phyloP scores from a whole-genome alignment of 2,329 filamentous ascomycete genomes.

The Aspergillus sergii region DNA sequence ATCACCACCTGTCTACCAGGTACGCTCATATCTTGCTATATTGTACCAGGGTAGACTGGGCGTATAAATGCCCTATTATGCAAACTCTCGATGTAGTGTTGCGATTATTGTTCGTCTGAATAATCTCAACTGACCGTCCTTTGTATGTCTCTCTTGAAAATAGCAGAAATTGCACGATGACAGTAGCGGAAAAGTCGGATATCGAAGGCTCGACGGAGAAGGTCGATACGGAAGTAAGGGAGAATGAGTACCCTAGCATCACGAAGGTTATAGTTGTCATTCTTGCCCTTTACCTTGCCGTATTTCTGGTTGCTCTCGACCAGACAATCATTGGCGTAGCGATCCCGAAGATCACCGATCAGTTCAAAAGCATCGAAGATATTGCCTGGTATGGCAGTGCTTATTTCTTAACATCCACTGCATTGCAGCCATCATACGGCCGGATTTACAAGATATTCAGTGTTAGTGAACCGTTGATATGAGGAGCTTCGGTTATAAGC shows the following conservation, averaged over 20 bases:
- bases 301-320: conserved; percentile 30
- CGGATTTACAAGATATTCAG: conserved; percentile 58
- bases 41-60: not conserved
- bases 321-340: conserved; percentile 37
- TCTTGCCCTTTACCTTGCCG: conserved; percentile 27
- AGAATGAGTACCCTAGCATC: conserved; percentile 22
- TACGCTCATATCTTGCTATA: not conserved
- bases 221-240: not conserved
- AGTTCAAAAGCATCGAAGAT: conserved; percentile 46
- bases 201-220: not conserved
- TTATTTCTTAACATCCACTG: conserved; percentile 24
- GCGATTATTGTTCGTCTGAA: not conserved
- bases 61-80: not conserved
- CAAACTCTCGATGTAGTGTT: not conserved
- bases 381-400: conserved; percentile 67
- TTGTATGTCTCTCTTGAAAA: not conserved
- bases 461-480: not conserved
- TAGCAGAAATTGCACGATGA: not conserved
- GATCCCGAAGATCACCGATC: conserved; percentile 27
- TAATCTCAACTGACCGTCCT: not conserved
- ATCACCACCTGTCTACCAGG: too few species aligned
- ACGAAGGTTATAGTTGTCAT: conserved; percentile 17
- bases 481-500: not conserved
- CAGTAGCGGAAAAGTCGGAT: not conserved
- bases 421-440: conserved; percentile 29